Base-by-base conservation (phyloP, 164 flowering plant genomes). In the Magnolia changhungtana region DNA sequence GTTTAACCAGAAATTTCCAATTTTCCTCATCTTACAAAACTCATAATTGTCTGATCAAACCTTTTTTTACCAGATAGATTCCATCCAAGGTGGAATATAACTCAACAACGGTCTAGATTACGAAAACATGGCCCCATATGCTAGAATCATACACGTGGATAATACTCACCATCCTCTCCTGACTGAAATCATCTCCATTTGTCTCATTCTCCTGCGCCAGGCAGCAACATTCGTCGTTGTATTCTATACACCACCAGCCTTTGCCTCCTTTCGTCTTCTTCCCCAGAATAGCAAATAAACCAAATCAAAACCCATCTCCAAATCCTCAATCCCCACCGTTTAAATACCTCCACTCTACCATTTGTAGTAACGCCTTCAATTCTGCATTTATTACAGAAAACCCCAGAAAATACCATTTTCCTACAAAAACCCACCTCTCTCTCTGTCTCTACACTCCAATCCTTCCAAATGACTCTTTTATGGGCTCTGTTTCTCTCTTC, bases 381-480 rank as follows among this genome's bases (percentile, higher is more conserved):
- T 9, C 59, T 9, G 7, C 59, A 9, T 9, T 14, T 1, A 55
- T 1, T 14, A 55, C 59, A 55, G 8, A 55, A 14, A 52, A 8
- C 0, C 8, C 10, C 10, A 52, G 0, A 52, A 14, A 55, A 55
- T 9, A 55, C 45, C 59, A 9, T 55, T 55, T 9, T 9, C 59
- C 16, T 55, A 55, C 16, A 55, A 55, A 55, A 55, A 3, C 59
- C 59, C 59, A 55, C 2, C 59, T 55, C 59, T 1, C 59, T 1
- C 59, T 55, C 59, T 55, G 0, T 55, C 59, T 14, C 7, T 18
- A 45, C 50, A 50, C 21, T n/a, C 8, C 18, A 13, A 4, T 37
- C 19, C n/a, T 37, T 63, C 74, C 68, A 63, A 71, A 79, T 79
- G 81, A 71, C 27, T 29, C 59, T 65, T 4, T 66, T 74, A 16